Percentiles rank a stretch among this genome's conserved stretches.
These are phyloP conservation scores for Camillea tinctor DNA, from an alignment of 2,329 filamentous ascomycete species.

Conservation along the genomic window DNA sequence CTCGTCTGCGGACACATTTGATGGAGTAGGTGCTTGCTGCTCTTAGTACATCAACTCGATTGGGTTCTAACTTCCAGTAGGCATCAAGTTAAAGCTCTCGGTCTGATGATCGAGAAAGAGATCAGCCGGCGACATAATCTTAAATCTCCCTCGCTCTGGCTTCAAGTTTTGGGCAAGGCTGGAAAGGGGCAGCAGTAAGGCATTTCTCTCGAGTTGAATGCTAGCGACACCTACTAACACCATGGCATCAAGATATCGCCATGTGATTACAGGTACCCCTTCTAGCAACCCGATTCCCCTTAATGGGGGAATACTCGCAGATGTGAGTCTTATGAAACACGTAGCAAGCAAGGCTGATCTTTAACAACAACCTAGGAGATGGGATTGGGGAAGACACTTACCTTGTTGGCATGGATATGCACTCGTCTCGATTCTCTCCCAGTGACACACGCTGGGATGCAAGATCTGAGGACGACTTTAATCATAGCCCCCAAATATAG, in stretches of 20 bases:
- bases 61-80: background rate
- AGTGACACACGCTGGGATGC: background rate
- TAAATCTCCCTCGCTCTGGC: constrained; percentile 5
- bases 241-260: constrained; percentile 4
- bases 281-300: background rate
- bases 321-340: constrained; percentile 2
- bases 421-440: background rate
- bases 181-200: background rate
- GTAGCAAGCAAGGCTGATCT: background rate
- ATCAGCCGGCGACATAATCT: background rate
- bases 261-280: constrained; percentile 4
- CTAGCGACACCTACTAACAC: background rate
- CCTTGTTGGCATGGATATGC: constrained; percentile 8
- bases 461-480: constrained; percentile 4
- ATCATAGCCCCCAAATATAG: constrained; percentile 12
- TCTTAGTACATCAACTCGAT: background rate
- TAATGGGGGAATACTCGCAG: constrained; percentile 8
- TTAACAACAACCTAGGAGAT: constrained; percentile 7
- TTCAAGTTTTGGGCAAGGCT: background rate
- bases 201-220: background rate
- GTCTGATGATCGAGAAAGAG: constrained; percentile 9
- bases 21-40: background rate
- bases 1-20: no score
- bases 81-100: constrained; percentile 6
- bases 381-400: constrained; percentile 18